Percentiles rank a stretch among this genome's conserved stretches.
phyloP scores from a whole-genome alignment of 495 filamentous ascomycete genomes.

The Penicillium malachiteum region DNA sequence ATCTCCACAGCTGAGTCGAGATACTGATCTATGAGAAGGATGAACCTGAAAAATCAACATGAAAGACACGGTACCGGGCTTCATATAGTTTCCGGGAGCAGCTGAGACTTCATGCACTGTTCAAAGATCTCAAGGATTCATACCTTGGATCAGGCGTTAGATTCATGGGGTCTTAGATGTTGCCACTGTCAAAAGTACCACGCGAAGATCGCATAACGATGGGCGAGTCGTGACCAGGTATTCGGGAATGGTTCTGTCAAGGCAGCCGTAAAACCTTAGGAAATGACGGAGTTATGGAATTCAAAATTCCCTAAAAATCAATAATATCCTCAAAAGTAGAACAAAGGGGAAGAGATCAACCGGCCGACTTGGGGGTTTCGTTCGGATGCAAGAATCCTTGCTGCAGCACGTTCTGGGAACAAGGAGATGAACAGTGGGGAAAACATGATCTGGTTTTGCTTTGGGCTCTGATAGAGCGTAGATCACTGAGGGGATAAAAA shows the following conservation, averaged over 20 bases:
- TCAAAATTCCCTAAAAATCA: conserved; percentile 2
- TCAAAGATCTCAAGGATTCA: conserved; percentile 6
- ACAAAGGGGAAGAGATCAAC: conserved; percentile 12
- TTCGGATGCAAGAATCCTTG: conserved; percentile 26
- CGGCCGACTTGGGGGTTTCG: conserved; percentile 9
- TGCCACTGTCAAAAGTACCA: conserved; percentile 28
- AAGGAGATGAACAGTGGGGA: conserved; percentile 2
- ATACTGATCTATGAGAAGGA: conserved; percentile 3
- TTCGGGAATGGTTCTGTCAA: conserved; percentile 12
- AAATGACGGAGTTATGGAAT: conserved; percentile 12
- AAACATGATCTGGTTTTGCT: background rate
- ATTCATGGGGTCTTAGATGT: conserved; percentile 8
- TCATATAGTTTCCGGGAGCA: conserved; percentile 24
- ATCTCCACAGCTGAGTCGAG: background rate
- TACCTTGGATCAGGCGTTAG: conserved; percentile 9
- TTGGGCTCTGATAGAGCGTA: background rate
- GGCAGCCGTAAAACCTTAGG: conserved; percentile 10
- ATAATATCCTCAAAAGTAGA: conserved; percentile 1
- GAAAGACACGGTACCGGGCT: conserved; percentile 6
- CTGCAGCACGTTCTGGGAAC: conserved; percentile 25
- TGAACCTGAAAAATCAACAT: background rate
- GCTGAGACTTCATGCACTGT: conserved; percentile 5
- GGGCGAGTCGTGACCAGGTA: conserved; percentile 19
- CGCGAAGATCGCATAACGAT: conserved; percentile 14
- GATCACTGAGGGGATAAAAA: background rate